Percentiles rank a stretch among this genome's conserved stretches.
Evolutionary conservation across 176 grass and related monocot species (phyloP).

Genomic region (Aegilops sharonensis): DNA sequence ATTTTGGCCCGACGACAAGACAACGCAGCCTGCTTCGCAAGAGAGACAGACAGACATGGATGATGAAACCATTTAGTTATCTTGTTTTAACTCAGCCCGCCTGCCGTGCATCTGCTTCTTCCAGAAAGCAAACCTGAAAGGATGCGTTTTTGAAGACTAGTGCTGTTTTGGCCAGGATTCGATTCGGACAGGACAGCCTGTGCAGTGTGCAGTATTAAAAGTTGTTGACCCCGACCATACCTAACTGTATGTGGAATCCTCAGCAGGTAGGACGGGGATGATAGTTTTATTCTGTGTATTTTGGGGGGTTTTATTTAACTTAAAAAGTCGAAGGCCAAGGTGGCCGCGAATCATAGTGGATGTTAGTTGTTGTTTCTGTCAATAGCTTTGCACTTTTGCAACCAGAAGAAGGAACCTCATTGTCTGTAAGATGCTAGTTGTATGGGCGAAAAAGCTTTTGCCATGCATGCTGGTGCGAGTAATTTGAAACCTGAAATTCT

Average conservation of each 20-base stretch:
- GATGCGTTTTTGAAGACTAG: constrained; percentile 29
- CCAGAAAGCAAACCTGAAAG: constrained; percentile 13
- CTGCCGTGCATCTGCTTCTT: constrained; percentile 13
- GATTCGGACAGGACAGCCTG: constrained; percentile 10
- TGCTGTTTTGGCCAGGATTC: constrained; percentile 14
- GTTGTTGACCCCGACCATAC: constrained; percentile 3
- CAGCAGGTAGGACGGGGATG: constrained; percentile 33
- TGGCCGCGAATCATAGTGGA: constrained; percentile 6
- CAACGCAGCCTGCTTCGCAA: neutral
- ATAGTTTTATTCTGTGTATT: constrained; percentile 5
- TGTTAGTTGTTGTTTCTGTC: constrained; percentile 1
- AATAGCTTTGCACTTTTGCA: constrained; percentile 18
- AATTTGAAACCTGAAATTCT: neutral
- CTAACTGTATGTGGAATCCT: constrained; percentile 31
- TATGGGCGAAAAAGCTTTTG: constrained; percentile 7
- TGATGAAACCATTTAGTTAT: neutral
- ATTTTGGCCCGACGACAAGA: neutral
- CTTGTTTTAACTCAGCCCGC: constrained; percentile 17
- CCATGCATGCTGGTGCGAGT: constrained; percentile 1
- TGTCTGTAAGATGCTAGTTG: constrained; percentile 28
- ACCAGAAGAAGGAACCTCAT: neutral
- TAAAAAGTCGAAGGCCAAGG: constrained; percentile 23
- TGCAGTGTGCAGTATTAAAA: constrained; percentile 36
- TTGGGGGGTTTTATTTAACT: neutral
- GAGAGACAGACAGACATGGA: neutral